phyloP scores from a whole-genome alignment of 768 basidiomycete species.

The Mycena filopes region DNA sequence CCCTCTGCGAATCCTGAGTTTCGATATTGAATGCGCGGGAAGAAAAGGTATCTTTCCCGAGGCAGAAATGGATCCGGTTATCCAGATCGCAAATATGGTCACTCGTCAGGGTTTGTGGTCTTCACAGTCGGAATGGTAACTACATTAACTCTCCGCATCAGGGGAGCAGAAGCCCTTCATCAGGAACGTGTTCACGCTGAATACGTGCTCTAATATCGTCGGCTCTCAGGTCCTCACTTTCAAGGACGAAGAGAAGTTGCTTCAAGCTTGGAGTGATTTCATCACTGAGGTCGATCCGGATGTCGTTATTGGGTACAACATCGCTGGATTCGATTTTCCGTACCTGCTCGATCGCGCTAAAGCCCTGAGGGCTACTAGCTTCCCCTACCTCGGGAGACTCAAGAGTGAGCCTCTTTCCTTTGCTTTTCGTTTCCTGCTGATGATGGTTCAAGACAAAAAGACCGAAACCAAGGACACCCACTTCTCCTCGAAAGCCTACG shows the following conservation, averaged over 20 bases:
- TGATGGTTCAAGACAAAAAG: slow-evolving; percentile 63
- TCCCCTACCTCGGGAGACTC: slow-evolving; percentile 81
- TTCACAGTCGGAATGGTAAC: background rate
- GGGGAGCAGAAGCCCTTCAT: slow-evolving; percentile 95
- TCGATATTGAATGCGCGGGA: slow-evolving; percentile 99
- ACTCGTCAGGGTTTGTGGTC: slow-evolving; percentile 86
- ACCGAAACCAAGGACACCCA: slow-evolving; percentile 92
- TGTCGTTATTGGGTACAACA: slow-evolving; percentile 96
- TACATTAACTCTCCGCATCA: slow-evolving; percentile 42
- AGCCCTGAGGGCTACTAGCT: slow-evolving; percentile 74
- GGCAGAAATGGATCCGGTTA: slow-evolving; percentile 89
- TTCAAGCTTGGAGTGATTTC: slow-evolving; percentile 91
- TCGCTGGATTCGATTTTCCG: slow-evolving; percentile 93
- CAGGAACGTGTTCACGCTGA: slow-evolving; percentile 95
- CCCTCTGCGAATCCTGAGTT: slow-evolving; percentile 92
- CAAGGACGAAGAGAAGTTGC: slow-evolving; percentile 76
- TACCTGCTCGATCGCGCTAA: slow-evolving; percentile 95
- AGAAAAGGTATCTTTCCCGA: slow-evolving; percentile 98
- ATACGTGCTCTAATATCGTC: slow-evolving; percentile 93
- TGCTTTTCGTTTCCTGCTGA: slow-evolving; percentile 5
- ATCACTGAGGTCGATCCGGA: slow-evolving; percentile 93
- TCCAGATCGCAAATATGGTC: slow-evolving; percentile 99
- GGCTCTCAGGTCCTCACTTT: slow-evolving; percentile 96
- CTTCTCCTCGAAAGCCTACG: slow-evolving; percentile 98
- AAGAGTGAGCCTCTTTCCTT: slow-evolving; percentile 58